Percentiles rank a stretch among this genome's conserved stretches.
Evolutionary conservation across 2,329 filamentous ascomycete species (phyloP).

Genomic region (Botrytis squamosa): DNA sequence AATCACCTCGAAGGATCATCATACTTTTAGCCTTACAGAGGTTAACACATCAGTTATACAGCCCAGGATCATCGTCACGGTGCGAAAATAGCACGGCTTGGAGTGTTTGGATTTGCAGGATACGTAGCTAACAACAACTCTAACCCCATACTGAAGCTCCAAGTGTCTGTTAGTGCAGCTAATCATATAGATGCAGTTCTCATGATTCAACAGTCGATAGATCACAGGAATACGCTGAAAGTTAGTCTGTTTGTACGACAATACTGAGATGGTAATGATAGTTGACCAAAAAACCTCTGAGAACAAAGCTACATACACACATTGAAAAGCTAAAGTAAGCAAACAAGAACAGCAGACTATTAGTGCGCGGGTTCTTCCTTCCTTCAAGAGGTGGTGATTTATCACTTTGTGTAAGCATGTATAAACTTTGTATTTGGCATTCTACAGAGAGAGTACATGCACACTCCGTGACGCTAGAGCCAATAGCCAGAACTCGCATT

Average conservation of each 20-base stretch:
- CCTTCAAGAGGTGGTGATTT: neutral
- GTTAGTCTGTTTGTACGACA: neutral
- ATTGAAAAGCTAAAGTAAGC: neutral
- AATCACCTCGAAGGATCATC: conserved; percentile 7
- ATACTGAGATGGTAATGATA: neutral
- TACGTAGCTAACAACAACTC: neutral
- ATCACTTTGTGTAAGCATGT: neutral
- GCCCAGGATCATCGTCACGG: neutral
- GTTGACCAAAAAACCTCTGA: neutral
- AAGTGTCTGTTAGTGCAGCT: conserved; percentile 1
- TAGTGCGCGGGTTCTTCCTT: neutral
- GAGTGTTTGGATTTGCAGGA: neutral
- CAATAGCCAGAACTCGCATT: neutral
- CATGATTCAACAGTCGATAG: neutral
- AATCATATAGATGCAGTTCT: neutral
- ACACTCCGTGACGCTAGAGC: neutral
- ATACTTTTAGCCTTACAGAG: neutral
- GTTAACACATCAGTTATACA: neutral
- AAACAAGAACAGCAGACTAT: neutral
- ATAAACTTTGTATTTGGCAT: neutral
- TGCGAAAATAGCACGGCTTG: conserved; percentile 5
- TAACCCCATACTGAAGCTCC: neutral
- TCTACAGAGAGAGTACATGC: neutral
- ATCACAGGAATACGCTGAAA: neutral
- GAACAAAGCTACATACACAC: neutral